A percentile compares a stretch with the other conserved stretches of the same genome.
phyloP scores from a whole-genome alignment of 1,284 basidiomycete species.

The Lentinula novae-zelandiae region DNA sequence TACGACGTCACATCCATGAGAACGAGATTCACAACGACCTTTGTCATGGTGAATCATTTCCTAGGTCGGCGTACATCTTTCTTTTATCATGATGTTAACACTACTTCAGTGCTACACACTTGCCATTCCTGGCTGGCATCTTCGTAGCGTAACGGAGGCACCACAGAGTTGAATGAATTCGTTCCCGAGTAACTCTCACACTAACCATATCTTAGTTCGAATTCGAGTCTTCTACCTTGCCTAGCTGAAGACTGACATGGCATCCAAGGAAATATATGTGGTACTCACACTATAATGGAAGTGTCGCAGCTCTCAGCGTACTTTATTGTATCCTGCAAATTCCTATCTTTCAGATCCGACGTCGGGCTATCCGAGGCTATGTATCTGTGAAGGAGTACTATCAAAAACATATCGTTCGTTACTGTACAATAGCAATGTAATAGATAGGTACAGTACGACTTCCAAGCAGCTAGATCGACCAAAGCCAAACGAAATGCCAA shows the following conservation, averaged over 20 bases:
- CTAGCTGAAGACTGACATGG: not conserved
- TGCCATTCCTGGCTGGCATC: not conserved
- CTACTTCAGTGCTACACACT: not conserved
- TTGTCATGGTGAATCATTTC: not conserved
- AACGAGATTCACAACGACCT: not conserved
- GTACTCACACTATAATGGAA: too few species aligned
- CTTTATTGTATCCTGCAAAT: too few species aligned
- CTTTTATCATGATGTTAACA: too few species aligned
- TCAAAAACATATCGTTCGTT: not conserved
- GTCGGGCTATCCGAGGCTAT: not conserved
- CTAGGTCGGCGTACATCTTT: not conserved
- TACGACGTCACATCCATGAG: not conserved
- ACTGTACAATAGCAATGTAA: not conserved
- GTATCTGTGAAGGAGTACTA: not conserved
- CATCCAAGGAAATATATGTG: not conserved
- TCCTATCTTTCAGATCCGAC: too few species aligned
- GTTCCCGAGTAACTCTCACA: conserved; percentile 12
- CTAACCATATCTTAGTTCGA: not conserved
- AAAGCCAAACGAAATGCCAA: not conserved
- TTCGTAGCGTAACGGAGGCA: not conserved
- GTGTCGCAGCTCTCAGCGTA: too few species aligned
- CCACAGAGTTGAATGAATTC: not conserved
- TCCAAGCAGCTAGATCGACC: not conserved
- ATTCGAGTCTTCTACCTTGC: not conserved
- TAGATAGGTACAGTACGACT: conserved; percentile 1